A percentile compares a stretch with the other conserved stretches of the same genome.
phyloP scores from a whole-genome alignment of 768 basidiomycete genomes.

The Boletellus sp. region DNA sequence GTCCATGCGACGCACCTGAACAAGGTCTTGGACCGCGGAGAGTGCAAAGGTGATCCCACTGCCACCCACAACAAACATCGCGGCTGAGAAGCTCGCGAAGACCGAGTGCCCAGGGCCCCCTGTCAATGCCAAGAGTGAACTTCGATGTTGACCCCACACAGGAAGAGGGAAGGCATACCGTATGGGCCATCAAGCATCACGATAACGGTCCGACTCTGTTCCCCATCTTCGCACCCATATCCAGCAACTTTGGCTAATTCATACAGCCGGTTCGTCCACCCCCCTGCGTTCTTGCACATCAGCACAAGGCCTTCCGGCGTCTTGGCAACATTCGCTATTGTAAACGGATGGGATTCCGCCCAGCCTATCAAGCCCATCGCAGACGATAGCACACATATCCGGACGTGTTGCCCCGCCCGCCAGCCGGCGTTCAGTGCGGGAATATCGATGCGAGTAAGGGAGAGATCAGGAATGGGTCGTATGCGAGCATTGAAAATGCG shows the following conservation, averaged over 20 bases:
- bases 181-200: constrained; percentile 56
- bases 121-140: constrained; percentile 15
- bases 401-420: constrained; percentile 60
- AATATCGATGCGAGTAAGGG: constrained; percentile 45
- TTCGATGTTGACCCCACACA: neutral
- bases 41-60: constrained; percentile 59
- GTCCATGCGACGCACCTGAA: constrained; percentile 30
- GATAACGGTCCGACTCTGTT: constrained; percentile 28
- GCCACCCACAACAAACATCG: constrained; percentile 56
- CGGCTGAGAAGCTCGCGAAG: constrained; percentile 47
- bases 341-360: constrained; percentile 51
- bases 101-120: constrained; percentile 45
- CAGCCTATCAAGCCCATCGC: constrained; percentile 38
- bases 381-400: constrained; percentile 43
- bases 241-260: constrained; percentile 36
- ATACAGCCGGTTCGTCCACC: constrained; percentile 47
- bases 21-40: constrained; percentile 49
- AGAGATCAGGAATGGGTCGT: constrained; percentile 42
- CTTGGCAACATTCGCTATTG: constrained; percentile 43
- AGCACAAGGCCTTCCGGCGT: constrained; percentile 46
- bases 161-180: constrained; percentile 24
- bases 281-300: constrained; percentile 47
- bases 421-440: constrained; percentile 47
- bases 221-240: constrained; percentile 29
- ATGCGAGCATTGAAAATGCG: constrained; percentile 44